Conservation (phyloP, 2,329 filamentous ascomycete species). For the Aspergillus sp. region DNA sequence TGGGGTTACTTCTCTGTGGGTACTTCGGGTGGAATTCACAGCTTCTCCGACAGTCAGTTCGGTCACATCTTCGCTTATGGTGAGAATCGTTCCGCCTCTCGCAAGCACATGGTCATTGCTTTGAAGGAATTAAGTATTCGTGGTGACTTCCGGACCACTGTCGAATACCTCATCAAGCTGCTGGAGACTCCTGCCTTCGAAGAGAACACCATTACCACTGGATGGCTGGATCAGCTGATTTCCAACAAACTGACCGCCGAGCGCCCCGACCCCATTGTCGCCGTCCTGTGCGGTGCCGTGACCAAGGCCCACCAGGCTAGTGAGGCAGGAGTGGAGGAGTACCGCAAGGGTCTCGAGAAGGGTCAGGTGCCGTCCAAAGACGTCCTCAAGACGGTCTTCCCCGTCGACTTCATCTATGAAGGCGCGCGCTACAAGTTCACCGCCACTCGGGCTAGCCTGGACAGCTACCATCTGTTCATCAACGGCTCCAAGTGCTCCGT, state of each 20-base stretch:
- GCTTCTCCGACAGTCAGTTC: conserved; percentile 98
- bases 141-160: conserved; percentile 97
- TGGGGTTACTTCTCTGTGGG: conserved; percentile 99
- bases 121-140: conserved; percentile 99
- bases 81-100: conserved; percentile 90
- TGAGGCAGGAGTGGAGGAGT: conserved; percentile 82
- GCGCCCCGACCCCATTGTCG: conserved; percentile 86
- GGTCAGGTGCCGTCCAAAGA: conserved; percentile 97
- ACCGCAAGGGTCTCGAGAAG: conserved; percentile 85
- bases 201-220: conserved; percentile 98
- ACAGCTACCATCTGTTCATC: conserved; percentile 98
- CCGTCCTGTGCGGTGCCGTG: conserved; percentile 91
- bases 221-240: conserved; percentile 98
- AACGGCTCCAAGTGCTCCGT: conserved; percentile 96
- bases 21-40: conserved; percentile 95
- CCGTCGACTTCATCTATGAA: conserved; percentile 98
- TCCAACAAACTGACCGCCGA: conserved; percentile 96
- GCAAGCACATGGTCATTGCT: conserved; percentile 99
- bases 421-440: conserved; percentile 97
- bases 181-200: conserved; percentile 97
- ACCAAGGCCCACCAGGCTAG: conserved; percentile 95
- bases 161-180: conserved; percentile 98
- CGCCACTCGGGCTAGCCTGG: conserved; percentile 82
- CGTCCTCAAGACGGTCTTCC: conserved; percentile 95
- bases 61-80: conserved; percentile 99